A percentile compares a stretch with the other conserved stretches of the same genome.
These are phyloP conservation scores for Trebouxia sp. DNA, from an alignment of 139 green algal species.

Conservation along the genomic window DNA sequence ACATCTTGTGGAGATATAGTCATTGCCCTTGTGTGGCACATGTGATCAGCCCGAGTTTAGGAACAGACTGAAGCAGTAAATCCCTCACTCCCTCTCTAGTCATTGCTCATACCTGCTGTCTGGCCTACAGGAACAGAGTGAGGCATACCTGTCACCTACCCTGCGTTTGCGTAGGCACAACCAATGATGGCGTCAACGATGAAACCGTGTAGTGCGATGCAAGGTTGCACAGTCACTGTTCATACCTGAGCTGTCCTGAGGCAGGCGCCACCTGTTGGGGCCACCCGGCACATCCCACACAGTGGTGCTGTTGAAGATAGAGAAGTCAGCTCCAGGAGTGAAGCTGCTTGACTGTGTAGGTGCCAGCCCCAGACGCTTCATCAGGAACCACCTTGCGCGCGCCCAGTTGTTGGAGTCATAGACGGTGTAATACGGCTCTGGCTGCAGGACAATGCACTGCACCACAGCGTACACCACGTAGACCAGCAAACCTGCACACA, in stretches of 20 bases:
- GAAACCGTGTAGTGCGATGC: too few species aligned
- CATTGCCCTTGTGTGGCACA: too few species aligned
- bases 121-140: too few species aligned
- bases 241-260: slow-evolving; percentile 1
- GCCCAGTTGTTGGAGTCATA: slow-evolving; percentile 16
- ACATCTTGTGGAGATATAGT: too few species aligned
- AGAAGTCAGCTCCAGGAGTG: neutral
- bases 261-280: neutral
- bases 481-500: slow-evolving; percentile 1
- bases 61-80: too few species aligned
- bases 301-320: slow-evolving; percentile 9
- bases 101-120: too few species aligned
- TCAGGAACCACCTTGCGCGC: neutral
- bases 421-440: neutral
- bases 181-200: too few species aligned
- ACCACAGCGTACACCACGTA: neutral
- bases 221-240: too few species aligned
- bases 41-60: too few species aligned
- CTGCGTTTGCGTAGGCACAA: too few species aligned
- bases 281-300: slow-evolving; percentile 4
- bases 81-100: too few species aligned
- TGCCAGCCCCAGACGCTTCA: slow-evolving; percentile 9
- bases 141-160: too few species aligned
- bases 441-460: neutral
- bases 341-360: neutral